Percentiles rank a stretch among this genome's conserved stretches.
Conservation (phyloP, 257 asterid species). For the Voacanga thouarsii region DNA sequence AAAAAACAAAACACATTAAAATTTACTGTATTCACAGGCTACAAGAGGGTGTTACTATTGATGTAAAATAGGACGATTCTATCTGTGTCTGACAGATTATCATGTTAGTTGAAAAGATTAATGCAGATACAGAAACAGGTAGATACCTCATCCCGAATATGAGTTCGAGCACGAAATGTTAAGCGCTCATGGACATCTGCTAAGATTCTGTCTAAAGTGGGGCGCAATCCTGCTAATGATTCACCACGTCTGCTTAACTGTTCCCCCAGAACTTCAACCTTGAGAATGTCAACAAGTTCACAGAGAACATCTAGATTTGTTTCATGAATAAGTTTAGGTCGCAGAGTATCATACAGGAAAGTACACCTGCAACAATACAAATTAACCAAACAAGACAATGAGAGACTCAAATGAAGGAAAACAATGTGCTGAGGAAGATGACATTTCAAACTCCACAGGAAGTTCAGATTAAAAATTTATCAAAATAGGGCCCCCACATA, state of each 20-base stretch:
- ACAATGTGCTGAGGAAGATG: background rate
- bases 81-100: background rate
- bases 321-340: constrained; percentile 96
- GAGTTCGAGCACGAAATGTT: constrained; percentile 95
- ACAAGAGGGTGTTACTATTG: background rate
- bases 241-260: constrained; percentile 85
- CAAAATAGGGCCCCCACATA: background rate
- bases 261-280: constrained; percentile 93
- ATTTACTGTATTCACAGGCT: background rate
- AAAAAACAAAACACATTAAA: background rate
- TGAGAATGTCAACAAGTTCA: constrained; percentile 90
- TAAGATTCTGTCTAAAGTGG: constrained; percentile 86
- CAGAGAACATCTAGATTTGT: constrained; percentile 94
- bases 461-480: background rate
- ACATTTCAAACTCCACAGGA: background rate
- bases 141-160: constrained; percentile 89
- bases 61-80: background rate
- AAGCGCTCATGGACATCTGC: constrained; percentile 96
- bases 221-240: constrained; percentile 82
- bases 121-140: constrained; percentile 16
- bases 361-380: constrained; percentile 66
- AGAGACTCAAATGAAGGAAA: background rate
- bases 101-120: constrained; percentile 2
- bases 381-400: background rate
- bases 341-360: constrained; percentile 83